Percentiles rank a stretch among this genome's conserved stretches.
Evolutionary conservation across 2,329 filamentous ascomycete species (phyloP).

Genomic region (Xylariaceae sp.): DNA sequence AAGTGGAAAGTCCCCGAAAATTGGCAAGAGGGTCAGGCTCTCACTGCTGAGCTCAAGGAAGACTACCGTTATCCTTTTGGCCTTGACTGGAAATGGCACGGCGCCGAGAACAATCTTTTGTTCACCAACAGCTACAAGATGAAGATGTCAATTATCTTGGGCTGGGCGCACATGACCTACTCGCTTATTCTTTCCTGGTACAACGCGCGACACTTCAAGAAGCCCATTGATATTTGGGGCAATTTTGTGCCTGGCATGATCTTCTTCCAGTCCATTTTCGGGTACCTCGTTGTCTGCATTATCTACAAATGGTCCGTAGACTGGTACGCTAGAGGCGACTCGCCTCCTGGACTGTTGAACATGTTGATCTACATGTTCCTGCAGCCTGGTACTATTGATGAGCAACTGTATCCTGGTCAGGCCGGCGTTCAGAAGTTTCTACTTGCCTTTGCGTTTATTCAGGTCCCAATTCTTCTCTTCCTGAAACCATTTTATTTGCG

Average conservation of each 20-base stretch:
- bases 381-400: constrained; percentile 71
- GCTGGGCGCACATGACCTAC: constrained; percentile 99
- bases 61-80: constrained; percentile 92
- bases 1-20: constrained; percentile 67
- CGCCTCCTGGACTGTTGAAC: constrained; percentile 87
- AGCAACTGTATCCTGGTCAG: constrained; percentile 77
- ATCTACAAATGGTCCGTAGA: constrained; percentile 96
- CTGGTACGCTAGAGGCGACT: constrained; percentile 65
- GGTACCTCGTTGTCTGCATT: constrained; percentile 90
- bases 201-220: constrained; percentile 94
- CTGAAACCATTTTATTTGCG: constrained; percentile 95
- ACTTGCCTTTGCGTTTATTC: constrained; percentile 75
- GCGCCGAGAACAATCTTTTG: constrained; percentile 87
- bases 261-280: constrained; percentile 99
- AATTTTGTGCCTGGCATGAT: constrained; percentile 99
- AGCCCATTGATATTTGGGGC: constrained; percentile 91
- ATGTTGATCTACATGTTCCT: constrained; percentile 99
- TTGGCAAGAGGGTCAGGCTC: constrained; percentile 62
- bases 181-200: constrained; percentile 89
- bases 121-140: constrained; percentile 99
- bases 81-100: constrained; percentile 95
- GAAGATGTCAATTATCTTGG: constrained; percentile 97
- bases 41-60: constrained; percentile 64
- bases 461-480: constrained; percentile 89
- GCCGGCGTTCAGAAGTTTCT: constrained; percentile 71